phyloP scores from a whole-genome alignment of 257 asterid species.

The Salvia rosmarinus region DNA sequence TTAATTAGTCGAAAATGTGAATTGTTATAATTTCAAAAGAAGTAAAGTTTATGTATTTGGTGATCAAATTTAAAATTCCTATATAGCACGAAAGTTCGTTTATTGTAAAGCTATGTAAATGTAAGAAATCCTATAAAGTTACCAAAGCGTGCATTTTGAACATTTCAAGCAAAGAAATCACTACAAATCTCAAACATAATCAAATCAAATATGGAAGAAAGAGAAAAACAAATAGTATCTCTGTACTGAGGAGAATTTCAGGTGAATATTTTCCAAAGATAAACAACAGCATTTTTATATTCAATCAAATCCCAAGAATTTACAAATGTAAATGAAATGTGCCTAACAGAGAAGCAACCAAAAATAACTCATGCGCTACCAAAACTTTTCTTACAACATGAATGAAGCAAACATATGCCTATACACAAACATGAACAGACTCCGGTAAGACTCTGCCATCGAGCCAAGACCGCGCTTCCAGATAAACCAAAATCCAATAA shows the following conservation, averaged over 20 bases:
- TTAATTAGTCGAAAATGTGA: no score
- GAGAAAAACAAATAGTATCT: neutral
- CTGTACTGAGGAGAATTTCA: conserved; percentile 16
- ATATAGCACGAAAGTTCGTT: no score
- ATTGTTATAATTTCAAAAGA: no score
- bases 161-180: neutral
- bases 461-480: conserved; percentile 38
- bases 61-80: no score
- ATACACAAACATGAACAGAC: conserved; percentile 55
- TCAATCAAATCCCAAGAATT: conserved; percentile 49
- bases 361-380: conserved; percentile 53
- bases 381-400: conserved; percentile 86
- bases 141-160: no score
- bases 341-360: conserved; percentile 35
- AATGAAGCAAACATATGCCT: conserved; percentile 59
- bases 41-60: no score
- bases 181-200: neutral
- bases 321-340: conserved; percentile 52
- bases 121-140: no score
- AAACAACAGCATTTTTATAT: conserved; percentile 24
- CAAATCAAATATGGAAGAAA: neutral
- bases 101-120: no score
- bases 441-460: neutral
- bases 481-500: conserved; percentile 29
- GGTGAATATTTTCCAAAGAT: conserved; percentile 32